Base-by-base conservation (phyloP, 441 rosid genomes). In the Gossypium gossypioides region DNA sequence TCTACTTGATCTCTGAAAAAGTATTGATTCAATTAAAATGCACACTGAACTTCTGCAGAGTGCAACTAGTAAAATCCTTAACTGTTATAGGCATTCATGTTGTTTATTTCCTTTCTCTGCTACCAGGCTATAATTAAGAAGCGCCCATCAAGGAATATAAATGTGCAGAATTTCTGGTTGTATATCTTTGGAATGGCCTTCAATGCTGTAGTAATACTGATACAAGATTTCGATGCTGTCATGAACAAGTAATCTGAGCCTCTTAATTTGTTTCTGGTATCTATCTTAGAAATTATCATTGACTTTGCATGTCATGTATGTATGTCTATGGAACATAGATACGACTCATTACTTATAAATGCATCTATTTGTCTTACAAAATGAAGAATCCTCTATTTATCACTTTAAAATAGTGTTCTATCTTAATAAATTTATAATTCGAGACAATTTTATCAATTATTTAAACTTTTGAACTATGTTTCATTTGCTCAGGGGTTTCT, bases 111-210 rank as follows among this genome's bases (percentile, higher is more conserved):
- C 59, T 75, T 69, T 32, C 37, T 4, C 61, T 80, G 66, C 64
- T 88, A 81, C 65, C 88, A 94, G 97, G 97, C 99, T 65, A 94
- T 94, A 80, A 92, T 90, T 21, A 94, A 92, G 79, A 94, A 74
- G 81, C 88, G 91, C 3, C 97, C 96, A 56, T 89, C 99, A 48
- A 94, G 97, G 80, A 92, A 94, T 75, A 84, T 94, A 76, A 94
- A 92, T 72, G 99, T 90, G 77, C 97, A 94, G 72, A 94, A 94
- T 76, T 90, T 94, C 83, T 94, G 97, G 96, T 75, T 94, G 73
- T 94, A 94, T 77, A 84, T 88, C 75, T 94, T 92, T 37, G 99
- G 99, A 78, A 92, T 94, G 97, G 83, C 81, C 74, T 94, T 94
- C 87, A 94, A 94, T 85, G 97, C 96, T 72, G 63, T 89, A 74